Percentiles rank a stretch among this genome's conserved stretches.
Conservation (phyloP, 345 rosid genomes). For the Gossypium mustelinum region DNA sequence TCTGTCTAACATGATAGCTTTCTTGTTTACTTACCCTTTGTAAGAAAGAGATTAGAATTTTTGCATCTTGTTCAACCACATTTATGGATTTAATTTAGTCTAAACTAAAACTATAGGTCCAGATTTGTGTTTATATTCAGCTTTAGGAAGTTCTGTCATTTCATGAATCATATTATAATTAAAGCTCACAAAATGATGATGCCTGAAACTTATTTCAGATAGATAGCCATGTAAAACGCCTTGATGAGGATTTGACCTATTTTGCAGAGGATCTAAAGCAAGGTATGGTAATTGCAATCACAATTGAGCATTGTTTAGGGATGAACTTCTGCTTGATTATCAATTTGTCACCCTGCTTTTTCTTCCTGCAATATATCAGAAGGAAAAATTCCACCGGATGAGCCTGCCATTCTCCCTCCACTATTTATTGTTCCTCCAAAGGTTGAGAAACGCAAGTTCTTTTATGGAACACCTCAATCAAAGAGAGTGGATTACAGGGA, state of each 20-base stretch:
- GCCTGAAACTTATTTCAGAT: slow-evolving; percentile 43
- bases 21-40: not conserved
- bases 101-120: not conserved
- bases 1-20: not conserved
- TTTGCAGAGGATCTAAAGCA: slow-evolving; percentile 94
- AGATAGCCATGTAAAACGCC: slow-evolving; percentile 89
- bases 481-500: slow-evolving; percentile 78
- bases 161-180: not conserved
- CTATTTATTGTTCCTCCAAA: slow-evolving; percentile 66
- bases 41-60: not conserved
- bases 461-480: slow-evolving; percentile 68
- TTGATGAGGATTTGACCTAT: slow-evolving; percentile 87
- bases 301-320: not conserved
- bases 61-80: not conserved
- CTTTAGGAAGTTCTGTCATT: not conserved
- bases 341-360: slow-evolving; percentile 17
- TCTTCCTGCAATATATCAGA: slow-evolving; percentile 41
- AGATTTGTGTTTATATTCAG: not conserved
- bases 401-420: slow-evolving; percentile 84
- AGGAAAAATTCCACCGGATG: slow-evolving; percentile 86
- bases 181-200: slow-evolving; percentile 6
- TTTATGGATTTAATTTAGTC: slow-evolving; percentile 1
- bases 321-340: slow-evolving; percentile 13
- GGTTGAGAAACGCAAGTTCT: slow-evolving; percentile 63
- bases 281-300: slow-evolving; percentile 38